Percentiles rank a stretch among this genome's conserved stretches.
These are phyloP conservation scores for Stentor coeruleus DNA, from an alignment of 73 alveolate species.

Conservation along the genomic window DNA sequence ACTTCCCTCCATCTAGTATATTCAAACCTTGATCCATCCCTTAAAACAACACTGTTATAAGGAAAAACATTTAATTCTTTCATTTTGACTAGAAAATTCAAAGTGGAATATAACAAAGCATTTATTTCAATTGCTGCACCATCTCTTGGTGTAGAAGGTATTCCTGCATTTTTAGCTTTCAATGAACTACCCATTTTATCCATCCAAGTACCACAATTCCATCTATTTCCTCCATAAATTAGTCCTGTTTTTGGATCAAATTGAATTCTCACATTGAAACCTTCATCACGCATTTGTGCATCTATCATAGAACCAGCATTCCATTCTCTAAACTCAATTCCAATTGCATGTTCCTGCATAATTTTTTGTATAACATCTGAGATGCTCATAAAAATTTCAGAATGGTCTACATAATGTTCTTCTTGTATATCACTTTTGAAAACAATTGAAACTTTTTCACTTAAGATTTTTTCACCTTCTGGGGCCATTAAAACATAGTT, in stretches of 20 bases:
- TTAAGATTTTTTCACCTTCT: neutral
- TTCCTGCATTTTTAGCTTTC: slow-evolving; percentile 89
- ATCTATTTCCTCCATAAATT: slow-evolving; percentile 91
- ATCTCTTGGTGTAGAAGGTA: slow-evolving; percentile 96
- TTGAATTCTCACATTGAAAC: slow-evolving; percentile 83
- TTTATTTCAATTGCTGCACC: slow-evolving; percentile 97
- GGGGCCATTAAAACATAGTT: slow-evolving; percentile 2
- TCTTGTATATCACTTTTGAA: neutral
- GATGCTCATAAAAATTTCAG: neutral
- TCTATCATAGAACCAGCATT: slow-evolving; percentile 94
- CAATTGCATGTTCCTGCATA: slow-evolving; percentile 52
- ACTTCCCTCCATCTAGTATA: slow-evolving; percentile 57
- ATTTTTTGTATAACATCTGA: slow-evolving; percentile 38
- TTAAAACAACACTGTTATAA: slow-evolving; percentile 46
- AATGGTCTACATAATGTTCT: neutral
- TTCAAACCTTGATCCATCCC: slow-evolving; percentile 67
- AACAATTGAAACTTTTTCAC: neutral
- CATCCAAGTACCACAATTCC: slow-evolving; percentile 99
- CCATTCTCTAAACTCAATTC: slow-evolving; percentile 94
- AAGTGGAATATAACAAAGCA: slow-evolving; percentile 73
- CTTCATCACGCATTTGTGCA: slow-evolving; percentile 88
- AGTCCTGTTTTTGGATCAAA: slow-evolving; percentile 89
- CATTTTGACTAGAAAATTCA: slow-evolving; percentile 55
- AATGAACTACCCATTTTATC: slow-evolving; percentile 97
- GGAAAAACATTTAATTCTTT: slow-evolving; percentile 13